Percentiles rank a stretch among this genome's conserved stretches.
phyloP scores from a whole-genome alignment of 805 yeast species.

The Schwanniomyces vanrijiae region DNA sequence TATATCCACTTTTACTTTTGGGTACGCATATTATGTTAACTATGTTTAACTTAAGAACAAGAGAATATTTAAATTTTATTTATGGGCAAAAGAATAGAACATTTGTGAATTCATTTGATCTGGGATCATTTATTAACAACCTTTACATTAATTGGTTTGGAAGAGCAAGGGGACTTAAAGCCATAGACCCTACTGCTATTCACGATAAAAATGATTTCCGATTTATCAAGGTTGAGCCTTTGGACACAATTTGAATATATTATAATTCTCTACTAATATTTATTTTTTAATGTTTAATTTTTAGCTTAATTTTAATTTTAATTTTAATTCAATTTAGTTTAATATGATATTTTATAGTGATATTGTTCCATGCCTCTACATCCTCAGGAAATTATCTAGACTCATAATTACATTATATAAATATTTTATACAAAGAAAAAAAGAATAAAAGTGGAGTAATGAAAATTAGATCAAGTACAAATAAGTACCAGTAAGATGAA shows the following conservation, averaged over 20 bases:
- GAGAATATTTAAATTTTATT: conserved; percentile 61
- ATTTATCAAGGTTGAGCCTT: conserved; percentile 22
- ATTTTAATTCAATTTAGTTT: neutral
- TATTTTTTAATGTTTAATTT: neutral
- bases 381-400: no score
- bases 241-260: conserved; percentile 11
- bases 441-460: no score
- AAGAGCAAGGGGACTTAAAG: conserved; percentile 23
- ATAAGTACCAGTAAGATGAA: no score
- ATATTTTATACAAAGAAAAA: no score
- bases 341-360: no score
- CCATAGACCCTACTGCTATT: conserved; percentile 15
- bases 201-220: conserved; percentile 25
- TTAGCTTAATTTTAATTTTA: no score
- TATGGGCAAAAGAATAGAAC: conserved; percentile 30
- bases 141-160: conserved; percentile 40
- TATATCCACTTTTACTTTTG: conserved; percentile 58
- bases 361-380: no score
- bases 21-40: conserved; percentile 55
- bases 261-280: no score
- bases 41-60: conserved; percentile 62
- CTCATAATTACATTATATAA: no score
- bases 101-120: conserved; percentile 32
- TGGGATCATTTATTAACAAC: conserved; percentile 22
- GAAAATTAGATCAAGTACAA: no score